A percentile compares a stretch with the other conserved stretches of the same genome.
These are phyloP conservation scores for Cyclotella kingstonii DNA, from an alignment of 108 stramenopile genomes.

Conservation along the genomic window DNA sequence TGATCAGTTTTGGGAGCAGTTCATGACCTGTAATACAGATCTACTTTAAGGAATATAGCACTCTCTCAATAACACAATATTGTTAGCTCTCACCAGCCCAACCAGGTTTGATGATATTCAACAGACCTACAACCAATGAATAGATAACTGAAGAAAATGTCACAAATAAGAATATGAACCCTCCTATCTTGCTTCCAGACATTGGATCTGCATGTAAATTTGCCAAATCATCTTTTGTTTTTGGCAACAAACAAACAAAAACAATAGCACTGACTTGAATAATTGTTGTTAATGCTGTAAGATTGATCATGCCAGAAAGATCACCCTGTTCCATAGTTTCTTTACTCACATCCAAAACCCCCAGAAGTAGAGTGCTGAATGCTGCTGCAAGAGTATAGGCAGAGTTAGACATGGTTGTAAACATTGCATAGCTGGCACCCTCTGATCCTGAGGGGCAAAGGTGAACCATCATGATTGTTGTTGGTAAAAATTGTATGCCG, in stretches of 20 bases:
- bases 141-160: conserved; percentile 72
- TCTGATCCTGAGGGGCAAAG: conserved; percentile 46
- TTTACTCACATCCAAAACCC: conserved; percentile 80
- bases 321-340: conserved; percentile 57
- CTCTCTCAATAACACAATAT: no score
- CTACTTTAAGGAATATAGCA: no score
- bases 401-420: conserved; percentile 76
- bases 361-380: conserved; percentile 59
- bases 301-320: conserved; percentile 66
- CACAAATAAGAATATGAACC: conserved; percentile 68
- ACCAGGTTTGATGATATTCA: conserved; percentile 73
- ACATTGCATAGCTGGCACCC: conserved; percentile 88
- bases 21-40: no score
- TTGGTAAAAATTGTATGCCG: conserved; percentile 77
- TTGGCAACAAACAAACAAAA: conserved; percentile 70
- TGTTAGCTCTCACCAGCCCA: conserved; percentile 68
- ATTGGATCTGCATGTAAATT: conserved; percentile 44
- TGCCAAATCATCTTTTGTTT: conserved; percentile 75
- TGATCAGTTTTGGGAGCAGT: no score
- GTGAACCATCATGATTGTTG: conserved; percentile 79
- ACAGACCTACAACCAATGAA: conserved; percentile 65
- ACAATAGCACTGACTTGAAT: conserved; percentile 69
- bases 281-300: conserved; percentile 72
- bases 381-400: conserved; percentile 58
- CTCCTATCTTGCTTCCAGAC: conserved; percentile 65